Evolutionary conservation across 257 asterid species (phyloP).

Genomic region (Lantana camara): DNA sequence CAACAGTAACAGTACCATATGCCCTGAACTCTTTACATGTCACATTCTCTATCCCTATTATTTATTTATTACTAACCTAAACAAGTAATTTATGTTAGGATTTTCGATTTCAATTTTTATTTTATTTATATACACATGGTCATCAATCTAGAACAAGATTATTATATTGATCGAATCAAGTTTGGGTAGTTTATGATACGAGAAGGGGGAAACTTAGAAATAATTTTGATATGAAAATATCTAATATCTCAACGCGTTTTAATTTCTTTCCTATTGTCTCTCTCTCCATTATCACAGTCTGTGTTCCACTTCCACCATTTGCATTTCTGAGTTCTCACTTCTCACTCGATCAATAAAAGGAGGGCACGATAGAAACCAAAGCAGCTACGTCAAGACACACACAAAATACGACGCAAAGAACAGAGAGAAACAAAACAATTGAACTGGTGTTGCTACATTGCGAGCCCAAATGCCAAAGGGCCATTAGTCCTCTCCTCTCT

Average conservation of each 20-base stretch:
- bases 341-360: too few relatives aligned
- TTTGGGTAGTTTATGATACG: too few relatives aligned
- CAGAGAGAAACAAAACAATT: background rate
- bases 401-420: background rate
- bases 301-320: background rate
- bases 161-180: too few relatives aligned
- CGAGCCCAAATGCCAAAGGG: background rate
- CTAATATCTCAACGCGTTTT: too few relatives aligned
- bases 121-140: too few relatives aligned
- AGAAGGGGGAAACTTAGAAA: too few relatives aligned
- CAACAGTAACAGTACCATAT: background rate
- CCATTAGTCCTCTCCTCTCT: background rate
- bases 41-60: constrained; percentile 6
- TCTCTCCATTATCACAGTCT: background rate
- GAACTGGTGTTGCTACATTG: background rate
- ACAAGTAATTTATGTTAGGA: too few relatives aligned
- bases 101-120: too few relatives aligned
- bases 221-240: too few relatives aligned
- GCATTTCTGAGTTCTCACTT: too few relatives aligned
- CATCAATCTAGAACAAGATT: too few relatives aligned
- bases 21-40: background rate
- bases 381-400: background rate
- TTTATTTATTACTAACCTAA: too few relatives aligned
- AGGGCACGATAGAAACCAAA: background rate
- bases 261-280: background rate